Base-by-base conservation (phyloP, 1,284 basidiomycete species). In the Naganishia sp. region DNA sequence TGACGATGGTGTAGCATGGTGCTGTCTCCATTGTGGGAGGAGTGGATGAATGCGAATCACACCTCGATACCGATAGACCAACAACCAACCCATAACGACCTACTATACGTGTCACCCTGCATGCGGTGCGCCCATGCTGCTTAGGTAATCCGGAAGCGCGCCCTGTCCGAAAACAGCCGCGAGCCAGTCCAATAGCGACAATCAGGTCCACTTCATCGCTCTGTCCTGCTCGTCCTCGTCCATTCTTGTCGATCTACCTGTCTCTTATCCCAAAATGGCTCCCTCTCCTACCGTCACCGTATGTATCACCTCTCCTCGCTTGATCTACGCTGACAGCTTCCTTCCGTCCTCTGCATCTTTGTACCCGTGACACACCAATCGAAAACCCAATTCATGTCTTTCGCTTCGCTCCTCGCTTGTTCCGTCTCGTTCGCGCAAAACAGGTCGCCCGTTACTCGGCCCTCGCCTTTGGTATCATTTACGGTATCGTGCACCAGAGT, bases 381-480 rank as follows among this genome's bases (percentile, higher is more conserved):
- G 25, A 10, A 36, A 48, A 11, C 10, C 9, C 21, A 13, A 31
- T 16, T n/a, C 25, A 13, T 36, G 18, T 23, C 3, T 16, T n/a
- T 28, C 45, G 21, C 28, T 11, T 13, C n/a, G 25, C 63, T 45
- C 54, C 28, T 56, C 61, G 54, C 43, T 9, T 43, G 23, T 28
- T 44, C 25, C 25, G 16, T 10, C 10, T 23, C 13, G 6, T 21
- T 10, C 53, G 31, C 18, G 6, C 28, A 55, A 6, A 18, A n/a
- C 74, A 99, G 95, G 94, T 97, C 78, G 90, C 90, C 75, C 92
- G 95, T 75, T 99, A 97, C 82, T 89, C 93, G 45, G 94, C 95
- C 63, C 87, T 99, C 72, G 82, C 90, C 70, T 85, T 86, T 65
- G 95, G 95, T 77, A 86, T 97, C 74, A 82, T 88, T 78, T 99